Conservation (phyloP, 2,329 filamentous ascomycete genomes). For the Aspergillus sp. region DNA sequence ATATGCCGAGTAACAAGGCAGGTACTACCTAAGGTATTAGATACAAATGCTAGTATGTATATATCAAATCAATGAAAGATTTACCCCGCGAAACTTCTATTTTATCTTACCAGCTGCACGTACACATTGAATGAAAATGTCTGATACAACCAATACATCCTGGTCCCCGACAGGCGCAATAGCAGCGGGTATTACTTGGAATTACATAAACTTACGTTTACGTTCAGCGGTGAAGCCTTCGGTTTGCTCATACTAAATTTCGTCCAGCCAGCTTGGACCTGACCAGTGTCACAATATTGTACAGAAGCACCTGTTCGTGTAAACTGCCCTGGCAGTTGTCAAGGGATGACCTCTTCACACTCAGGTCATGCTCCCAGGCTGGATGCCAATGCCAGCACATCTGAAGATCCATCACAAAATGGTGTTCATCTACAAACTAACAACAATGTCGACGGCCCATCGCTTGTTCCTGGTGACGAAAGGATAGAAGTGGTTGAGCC, state of each 20-base stretch:
- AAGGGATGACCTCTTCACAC: constrained; percentile 25
- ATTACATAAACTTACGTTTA: not conserved
- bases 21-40: no score
- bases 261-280: not conserved
- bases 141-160: not conserved
- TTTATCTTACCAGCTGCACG: no score
- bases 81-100: no score
- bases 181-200: not conserved
- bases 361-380: constrained; percentile 17
- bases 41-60: no score
- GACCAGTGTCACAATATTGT: not conserved
- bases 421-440: not conserved
- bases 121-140: not conserved
- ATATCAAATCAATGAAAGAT: no score
- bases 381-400: constrained; percentile 24
- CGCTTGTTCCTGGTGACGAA: constrained; percentile 5
- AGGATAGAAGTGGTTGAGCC: constrained; percentile 17
- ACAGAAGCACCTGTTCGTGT: not conserved
- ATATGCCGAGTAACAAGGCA: no score
- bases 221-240: not conserved
- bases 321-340: not conserved
- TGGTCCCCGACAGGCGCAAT: not conserved
- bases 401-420: constrained; percentile 13
- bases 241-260: not conserved
- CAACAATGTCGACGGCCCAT: not conserved